phyloP scores from a whole-genome alignment of 305 asterid species.

The Salvia sclarea region DNA sequence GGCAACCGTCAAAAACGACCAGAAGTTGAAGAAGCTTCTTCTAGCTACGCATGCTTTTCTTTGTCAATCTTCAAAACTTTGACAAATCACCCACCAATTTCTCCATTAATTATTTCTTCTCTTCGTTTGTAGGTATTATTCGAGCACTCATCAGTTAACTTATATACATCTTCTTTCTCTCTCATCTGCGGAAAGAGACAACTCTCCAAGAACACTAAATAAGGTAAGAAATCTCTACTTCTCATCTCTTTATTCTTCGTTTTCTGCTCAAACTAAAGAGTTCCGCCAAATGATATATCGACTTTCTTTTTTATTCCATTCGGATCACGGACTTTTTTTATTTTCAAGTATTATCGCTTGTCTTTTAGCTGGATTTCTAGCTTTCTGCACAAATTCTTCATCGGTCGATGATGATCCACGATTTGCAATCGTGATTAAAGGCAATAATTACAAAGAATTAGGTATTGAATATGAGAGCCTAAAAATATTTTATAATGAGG shows the following conservation, averaged over 20 bases:
- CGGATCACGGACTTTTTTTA: not conserved
- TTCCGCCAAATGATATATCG: too few species aligned
- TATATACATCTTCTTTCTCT: constrained; percentile 4
- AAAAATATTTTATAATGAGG: not conserved
- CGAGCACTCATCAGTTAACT: not conserved
- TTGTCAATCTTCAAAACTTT: not conserved
- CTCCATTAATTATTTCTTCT: not conserved
- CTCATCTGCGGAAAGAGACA: not conserved
- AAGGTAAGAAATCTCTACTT: constrained; percentile 19
- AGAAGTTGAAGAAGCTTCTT: constrained; percentile 29
- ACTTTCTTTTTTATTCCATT: too few species aligned
- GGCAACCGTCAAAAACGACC: constrained; percentile 8
- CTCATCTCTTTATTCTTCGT: too few species aligned
- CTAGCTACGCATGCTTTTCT: not conserved
- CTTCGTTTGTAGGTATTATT: not conserved
- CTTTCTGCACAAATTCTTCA: not conserved
- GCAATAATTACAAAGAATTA: constrained; percentile 5
- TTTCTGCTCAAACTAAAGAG: too few species aligned
- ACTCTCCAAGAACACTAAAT: not conserved
- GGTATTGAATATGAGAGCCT: constrained; percentile 30
- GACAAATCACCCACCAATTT: constrained; percentile 5
- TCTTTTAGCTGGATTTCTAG: not conserved
- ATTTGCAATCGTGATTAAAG: not conserved
- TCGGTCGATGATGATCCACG: not conserved
- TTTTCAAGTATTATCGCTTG: not conserved